Percentiles rank a stretch among this genome's conserved stretches.
Evolutionary conservation across 2,329 filamentous ascomycete species (phyloP).

Genomic region (Drechmeria coniospora): DNA sequence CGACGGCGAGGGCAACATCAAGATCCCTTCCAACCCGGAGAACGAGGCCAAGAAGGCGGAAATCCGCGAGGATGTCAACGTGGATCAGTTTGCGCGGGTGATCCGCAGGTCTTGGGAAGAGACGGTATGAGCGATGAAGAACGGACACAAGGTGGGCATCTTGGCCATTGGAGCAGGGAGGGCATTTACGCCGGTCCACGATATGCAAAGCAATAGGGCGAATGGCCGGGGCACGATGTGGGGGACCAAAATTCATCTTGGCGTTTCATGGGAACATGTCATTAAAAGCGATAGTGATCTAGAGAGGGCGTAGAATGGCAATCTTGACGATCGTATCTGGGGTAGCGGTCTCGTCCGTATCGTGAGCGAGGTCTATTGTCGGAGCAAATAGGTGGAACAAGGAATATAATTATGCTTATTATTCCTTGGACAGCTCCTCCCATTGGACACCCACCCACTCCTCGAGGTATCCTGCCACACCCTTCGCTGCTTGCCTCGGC

Average conservation of each 20-base stretch:
- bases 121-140: constrained; percentile 13
- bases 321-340: constrained; percentile 7
- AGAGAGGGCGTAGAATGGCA: constrained; percentile 13
- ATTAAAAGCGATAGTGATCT: constrained; percentile 19
- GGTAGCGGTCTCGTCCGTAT: constrained; percentile 2
- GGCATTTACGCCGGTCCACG: no score
- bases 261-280: constrained; percentile 22
- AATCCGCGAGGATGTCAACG: constrained; percentile 87
- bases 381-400: no score
- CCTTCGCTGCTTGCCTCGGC: constrained; percentile 38
- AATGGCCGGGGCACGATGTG: no score
- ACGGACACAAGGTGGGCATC: constrained; percentile 3
- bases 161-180: no score
- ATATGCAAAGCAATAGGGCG: no score
- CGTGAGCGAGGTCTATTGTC: no score
- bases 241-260: constrained; percentile 15
- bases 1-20: constrained; percentile 48
- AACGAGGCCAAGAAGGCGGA: constrained; percentile 95
- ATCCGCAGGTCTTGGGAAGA: constrained; percentile 80
- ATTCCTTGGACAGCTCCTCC: constrained; percentile 53
- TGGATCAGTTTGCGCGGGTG: constrained; percentile 70
- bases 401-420: constrained; percentile 14
- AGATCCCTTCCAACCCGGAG: constrained; percentile 83
- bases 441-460: constrained; percentile 98
- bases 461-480: constrained; percentile 65